Conservation (phyloP, 352 stramenopile genomes). For the Pythium monospermum region DNA sequence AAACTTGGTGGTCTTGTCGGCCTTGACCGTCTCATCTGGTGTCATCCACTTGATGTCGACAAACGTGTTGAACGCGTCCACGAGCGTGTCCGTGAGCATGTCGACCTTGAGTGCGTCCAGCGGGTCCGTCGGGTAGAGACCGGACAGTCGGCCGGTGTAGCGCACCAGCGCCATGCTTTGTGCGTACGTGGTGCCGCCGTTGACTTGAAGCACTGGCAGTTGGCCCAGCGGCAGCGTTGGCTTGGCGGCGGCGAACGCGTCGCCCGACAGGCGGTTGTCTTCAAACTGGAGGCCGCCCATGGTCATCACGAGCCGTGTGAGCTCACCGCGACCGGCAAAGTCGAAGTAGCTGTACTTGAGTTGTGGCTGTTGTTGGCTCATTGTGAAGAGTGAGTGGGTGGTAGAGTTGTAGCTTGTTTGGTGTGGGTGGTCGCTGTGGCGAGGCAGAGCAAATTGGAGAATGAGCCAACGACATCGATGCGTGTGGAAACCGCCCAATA, state of each 20-base stretch:
- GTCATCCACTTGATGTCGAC: constrained; percentile 26
- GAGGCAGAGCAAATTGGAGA: no score
- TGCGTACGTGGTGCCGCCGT: constrained; percentile 39
- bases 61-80: constrained; percentile 29
- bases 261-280: constrained; percentile 45
- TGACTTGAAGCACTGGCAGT: constrained; percentile 42
- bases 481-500: no score
- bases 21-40: constrained; percentile 34
- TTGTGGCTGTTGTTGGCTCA: constrained; percentile 2
- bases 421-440: no score
- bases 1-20: constrained; percentile 41
- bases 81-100: constrained; percentile 39
- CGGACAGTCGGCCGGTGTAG: constrained; percentile 49
- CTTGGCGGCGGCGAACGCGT: constrained; percentile 49
- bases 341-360: constrained; percentile 77
- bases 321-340: constrained; percentile 41
- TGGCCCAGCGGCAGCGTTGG: constrained; percentile 44
- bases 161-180: constrained; percentile 58
- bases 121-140: constrained; percentile 52
- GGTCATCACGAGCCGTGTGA: constrained; percentile 49
- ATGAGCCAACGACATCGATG: no score
- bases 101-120: constrained; percentile 50
- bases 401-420: no score
- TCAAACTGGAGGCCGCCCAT: constrained; percentile 57
- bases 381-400: not conserved